phyloP scores from a whole-genome alignment of 1,139 yeast species.

The Petasospora fabianii region DNA sequence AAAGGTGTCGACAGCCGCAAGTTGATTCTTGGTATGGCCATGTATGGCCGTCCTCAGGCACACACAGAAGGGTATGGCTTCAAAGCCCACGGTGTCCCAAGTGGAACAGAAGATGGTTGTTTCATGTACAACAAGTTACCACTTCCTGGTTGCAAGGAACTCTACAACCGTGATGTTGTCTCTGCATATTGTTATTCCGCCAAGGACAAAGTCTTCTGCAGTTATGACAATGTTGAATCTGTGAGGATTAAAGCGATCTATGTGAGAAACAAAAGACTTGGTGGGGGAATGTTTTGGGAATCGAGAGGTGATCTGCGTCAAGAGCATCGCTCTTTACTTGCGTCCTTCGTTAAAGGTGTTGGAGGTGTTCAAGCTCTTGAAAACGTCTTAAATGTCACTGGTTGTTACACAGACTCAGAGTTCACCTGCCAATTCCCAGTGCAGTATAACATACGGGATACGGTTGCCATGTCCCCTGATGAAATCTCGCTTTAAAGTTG shows the following conservation, averaged over 20 bases:
- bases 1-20: slow-evolving; percentile 47
- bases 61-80: slow-evolving; percentile 40
- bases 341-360: slow-evolving; percentile 39
- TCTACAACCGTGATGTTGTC: slow-evolving; percentile 49
- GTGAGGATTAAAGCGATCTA: slow-evolving; percentile 58
- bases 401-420: slow-evolving; percentile 12
- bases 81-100: slow-evolving; percentile 46
- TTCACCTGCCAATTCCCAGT: slow-evolving; percentile 10
- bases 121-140: slow-evolving; percentile 56
- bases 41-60: slow-evolving; percentile 74
- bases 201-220: slow-evolving; percentile 40
- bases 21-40: slow-evolving; percentile 82
- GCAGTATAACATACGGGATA: too few relatives aligned
- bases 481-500: too few relatives aligned
- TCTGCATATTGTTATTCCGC: slow-evolving; percentile 56
- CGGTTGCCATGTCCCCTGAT: too few relatives aligned
- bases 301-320: slow-evolving; percentile 62
- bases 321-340: slow-evolving; percentile 34
- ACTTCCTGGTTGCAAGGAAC: slow-evolving; percentile 38
- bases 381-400: slow-evolving; percentile 10
- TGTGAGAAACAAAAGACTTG: slow-evolving; percentile 45
- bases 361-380: slow-evolving; percentile 33
- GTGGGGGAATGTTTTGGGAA: slow-evolving; percentile 97
- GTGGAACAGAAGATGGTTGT: slow-evolving; percentile 47
- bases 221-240: slow-evolving; percentile 63